A percentile compares a stretch with the other conserved stretches of the same genome.
These are phyloP conservation scores for Lithospermum erythrorhizon DNA, from an alignment of 257 asterid genomes.

Conservation along the genomic window DNA sequence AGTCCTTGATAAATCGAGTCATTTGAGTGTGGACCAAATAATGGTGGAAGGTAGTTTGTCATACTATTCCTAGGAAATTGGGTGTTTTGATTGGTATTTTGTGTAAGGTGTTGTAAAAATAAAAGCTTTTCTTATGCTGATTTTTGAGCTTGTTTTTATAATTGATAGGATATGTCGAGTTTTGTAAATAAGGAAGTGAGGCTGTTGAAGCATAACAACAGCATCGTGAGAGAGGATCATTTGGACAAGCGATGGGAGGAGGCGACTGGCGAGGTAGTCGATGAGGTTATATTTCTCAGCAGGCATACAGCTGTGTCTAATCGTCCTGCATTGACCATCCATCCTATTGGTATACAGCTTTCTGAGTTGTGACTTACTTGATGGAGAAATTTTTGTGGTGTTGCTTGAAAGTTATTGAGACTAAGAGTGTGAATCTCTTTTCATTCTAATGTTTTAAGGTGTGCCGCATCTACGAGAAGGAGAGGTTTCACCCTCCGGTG, in stretches of 20 bases:
- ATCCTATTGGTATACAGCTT: slow-evolving; percentile 24
- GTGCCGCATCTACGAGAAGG: slow-evolving; percentile 28
- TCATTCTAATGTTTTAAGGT: slow-evolving; percentile 14
- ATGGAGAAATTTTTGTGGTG: neutral
- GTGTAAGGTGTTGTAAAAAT: neutral
- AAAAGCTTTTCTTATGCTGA: neutral
- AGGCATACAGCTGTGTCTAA: slow-evolving; percentile 26
- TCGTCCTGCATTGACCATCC: slow-evolving; percentile 29
- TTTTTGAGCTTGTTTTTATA: neutral
- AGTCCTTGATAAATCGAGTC: no score
- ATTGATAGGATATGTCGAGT: slow-evolving; percentile 21
- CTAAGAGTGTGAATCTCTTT: neutral
- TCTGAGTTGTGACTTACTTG: neutral
- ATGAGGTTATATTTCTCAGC: slow-evolving; percentile 30
- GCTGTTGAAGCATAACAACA: slow-evolving; percentile 20
- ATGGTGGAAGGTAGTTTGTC: no score
- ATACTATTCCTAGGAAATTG: neutral
- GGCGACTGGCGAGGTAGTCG: slow-evolving; percentile 19
- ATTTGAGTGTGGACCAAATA: no score
- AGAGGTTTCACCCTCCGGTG: slow-evolving; percentile 20
- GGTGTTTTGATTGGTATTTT: neutral
- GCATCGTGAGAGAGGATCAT: slow-evolving; percentile 27
- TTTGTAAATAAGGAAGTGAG: slow-evolving; percentile 25
- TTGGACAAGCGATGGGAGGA: slow-evolving; percentile 26
- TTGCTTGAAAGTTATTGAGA: neutral